Conservation (phyloP, 2,329 filamentous ascomycete genomes). For the Alternaria sp. region DNA sequence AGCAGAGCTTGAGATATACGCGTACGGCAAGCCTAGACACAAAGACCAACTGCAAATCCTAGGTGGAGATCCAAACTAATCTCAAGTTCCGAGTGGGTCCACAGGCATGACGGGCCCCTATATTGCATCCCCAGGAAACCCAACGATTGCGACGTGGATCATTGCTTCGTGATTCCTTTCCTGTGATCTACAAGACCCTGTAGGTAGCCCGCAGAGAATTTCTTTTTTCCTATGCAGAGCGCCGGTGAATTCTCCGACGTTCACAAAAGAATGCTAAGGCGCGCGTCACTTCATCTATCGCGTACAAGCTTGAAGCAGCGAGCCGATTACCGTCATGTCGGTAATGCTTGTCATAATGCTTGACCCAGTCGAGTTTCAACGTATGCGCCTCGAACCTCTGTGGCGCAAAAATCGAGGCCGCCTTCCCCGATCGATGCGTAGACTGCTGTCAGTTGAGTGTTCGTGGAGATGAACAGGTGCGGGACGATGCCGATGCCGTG, state of each 20-base stretch:
- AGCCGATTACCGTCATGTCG: not conserved
- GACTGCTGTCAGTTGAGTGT: conserved; percentile 2
- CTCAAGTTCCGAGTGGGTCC: not conserved
- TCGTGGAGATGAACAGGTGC: conserved; percentile 18
- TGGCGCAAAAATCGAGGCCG: not conserved
- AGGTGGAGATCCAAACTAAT: conserved; percentile 4
- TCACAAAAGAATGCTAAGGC: not conserved
- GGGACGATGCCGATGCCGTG: conserved; percentile 2
- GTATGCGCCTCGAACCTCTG: conserved; percentile 4
- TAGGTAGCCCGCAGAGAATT: not conserved
- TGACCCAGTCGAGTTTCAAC: conserved; percentile 8
- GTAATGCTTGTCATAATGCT: conserved; percentile 14
- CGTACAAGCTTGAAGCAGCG: conserved; percentile 7
- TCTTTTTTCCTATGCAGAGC: not conserved
- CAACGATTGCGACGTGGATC: not conserved
- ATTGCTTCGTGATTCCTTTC: not conserved
- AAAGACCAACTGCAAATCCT: conserved; percentile 1
- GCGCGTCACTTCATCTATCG: conserved; percentile 12
- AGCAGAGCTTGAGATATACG: conserved; percentile 1
- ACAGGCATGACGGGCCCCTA: conserved; percentile 1
- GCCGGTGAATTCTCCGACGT: conserved; percentile 3
- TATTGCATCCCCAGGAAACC: not conserved
- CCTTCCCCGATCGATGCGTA: not conserved
- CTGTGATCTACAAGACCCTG: not conserved
- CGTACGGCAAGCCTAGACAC: not conserved